Evolutionary conservation across 2,329 filamentous ascomycete genomes (phyloP).

Genomic region (Calycina herbarum): DNA sequence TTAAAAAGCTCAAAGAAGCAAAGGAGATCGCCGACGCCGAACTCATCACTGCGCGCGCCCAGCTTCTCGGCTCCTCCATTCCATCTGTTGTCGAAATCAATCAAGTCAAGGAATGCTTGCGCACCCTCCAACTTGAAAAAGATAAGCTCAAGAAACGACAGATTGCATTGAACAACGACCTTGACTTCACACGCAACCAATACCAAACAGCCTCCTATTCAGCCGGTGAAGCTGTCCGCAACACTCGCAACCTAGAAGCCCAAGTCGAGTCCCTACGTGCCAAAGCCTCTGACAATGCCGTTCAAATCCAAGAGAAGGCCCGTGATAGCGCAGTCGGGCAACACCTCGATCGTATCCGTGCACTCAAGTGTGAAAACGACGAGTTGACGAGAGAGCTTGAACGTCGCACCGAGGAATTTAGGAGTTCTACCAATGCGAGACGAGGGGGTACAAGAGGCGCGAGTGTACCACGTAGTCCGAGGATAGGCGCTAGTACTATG

Average conservation of each 20-base stretch:
- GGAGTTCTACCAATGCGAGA: constrained; percentile 43
- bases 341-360: constrained; percentile 36
- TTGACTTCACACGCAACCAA: constrained; percentile 32
- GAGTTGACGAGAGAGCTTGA: constrained; percentile 42
- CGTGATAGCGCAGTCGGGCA: constrained; percentile 21
- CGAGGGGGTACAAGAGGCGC: constrained; percentile 33
- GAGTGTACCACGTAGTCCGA: constrained; percentile 34
- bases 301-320: constrained; percentile 35
- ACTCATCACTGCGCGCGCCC: constrained; percentile 31
- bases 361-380: constrained; percentile 30
- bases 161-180: constrained; percentile 26
- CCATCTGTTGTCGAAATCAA: constrained; percentile 44
- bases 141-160: constrained; percentile 27
- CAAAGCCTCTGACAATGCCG: constrained; percentile 30
- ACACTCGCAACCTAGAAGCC: constrained; percentile 25
- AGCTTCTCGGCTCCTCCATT: constrained; percentile 36
- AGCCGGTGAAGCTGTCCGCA: constrained; percentile 21
- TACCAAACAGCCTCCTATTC: constrained; percentile 35
- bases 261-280: constrained; percentile 22
- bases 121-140: constrained; percentile 21
- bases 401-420: constrained; percentile 42
- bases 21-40: constrained; percentile 25
- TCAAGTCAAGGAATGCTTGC: constrained; percentile 42
- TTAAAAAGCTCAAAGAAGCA: constrained; percentile 32
- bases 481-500: constrained; percentile 31